Conservation (phyloP, 179 eudicot genomes). For the Actinidia polygama region DNA sequence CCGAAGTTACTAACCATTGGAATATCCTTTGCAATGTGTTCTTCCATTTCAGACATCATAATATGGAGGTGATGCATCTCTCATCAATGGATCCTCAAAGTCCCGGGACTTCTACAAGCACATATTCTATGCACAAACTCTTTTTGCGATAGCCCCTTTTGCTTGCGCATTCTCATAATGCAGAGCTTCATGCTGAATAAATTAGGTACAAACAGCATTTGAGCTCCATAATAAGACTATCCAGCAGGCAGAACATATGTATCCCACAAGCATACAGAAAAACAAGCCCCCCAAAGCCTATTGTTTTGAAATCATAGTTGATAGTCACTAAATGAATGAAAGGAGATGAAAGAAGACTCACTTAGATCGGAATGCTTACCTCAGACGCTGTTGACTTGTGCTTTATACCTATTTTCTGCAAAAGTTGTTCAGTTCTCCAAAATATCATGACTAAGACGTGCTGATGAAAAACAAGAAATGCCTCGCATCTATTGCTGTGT, state of each 20-base stretch:
- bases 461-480: background rate
- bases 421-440: background rate
- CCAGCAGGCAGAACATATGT: background rate
- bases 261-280: background rate
- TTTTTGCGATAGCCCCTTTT: background rate
- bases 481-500: background rate
- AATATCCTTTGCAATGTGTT: background rate
- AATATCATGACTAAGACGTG: background rate
- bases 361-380: too few species aligned
- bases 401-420: background rate
- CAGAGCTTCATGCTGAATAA: background rate
- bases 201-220: background rate
- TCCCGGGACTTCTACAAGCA: background rate
- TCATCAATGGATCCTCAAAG: background rate
- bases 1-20: background rate
- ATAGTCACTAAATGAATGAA: too few species aligned
- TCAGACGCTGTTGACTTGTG: too few species aligned
- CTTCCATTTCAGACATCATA: background rate
- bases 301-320: too few species aligned
- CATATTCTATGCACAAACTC: background rate
- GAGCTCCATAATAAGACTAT: background rate
- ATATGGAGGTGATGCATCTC: background rate
- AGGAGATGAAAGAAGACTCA: too few species aligned
- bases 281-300: background rate
- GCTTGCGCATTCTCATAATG: background rate